These are phyloP conservation scores for Colletotrichum horii DNA, from an alignment of 2,329 filamentous ascomycete species.

Conservation along the genomic window DNA sequence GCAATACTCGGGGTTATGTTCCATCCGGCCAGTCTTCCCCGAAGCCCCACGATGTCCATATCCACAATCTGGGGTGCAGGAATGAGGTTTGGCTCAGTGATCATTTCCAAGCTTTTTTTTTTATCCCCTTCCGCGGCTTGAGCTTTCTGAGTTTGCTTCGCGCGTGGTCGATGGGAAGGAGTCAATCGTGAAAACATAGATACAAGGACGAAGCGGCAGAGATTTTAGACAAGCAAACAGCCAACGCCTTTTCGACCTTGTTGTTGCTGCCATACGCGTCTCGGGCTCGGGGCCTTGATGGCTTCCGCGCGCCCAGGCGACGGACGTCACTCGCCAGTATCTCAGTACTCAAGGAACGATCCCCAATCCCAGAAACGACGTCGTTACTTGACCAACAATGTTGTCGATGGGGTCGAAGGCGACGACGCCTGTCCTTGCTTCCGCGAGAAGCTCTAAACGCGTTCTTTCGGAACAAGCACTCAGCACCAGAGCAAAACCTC, in stretches of 20 bases:
- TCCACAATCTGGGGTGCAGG: neutral
- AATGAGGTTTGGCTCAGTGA: neutral
- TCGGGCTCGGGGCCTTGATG: neutral
- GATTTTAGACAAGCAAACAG: rapidly evolving
- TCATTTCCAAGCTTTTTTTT: neutral
- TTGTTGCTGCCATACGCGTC: neutral
- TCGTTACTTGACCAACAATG: too few relatives aligned
- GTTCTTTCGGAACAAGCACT: too few relatives aligned
- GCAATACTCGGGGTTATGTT: slow-evolving; percentile 6
- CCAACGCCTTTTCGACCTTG: neutral
- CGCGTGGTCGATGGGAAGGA: neutral
- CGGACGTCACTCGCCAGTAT: too few relatives aligned
- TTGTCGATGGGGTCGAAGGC: too few relatives aligned
- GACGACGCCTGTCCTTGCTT: too few relatives aligned
- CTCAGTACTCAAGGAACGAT: too few relatives aligned
- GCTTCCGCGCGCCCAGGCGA: neutral
- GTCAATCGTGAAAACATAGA: neutral
- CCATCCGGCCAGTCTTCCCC: neutral
- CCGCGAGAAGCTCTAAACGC: too few relatives aligned
- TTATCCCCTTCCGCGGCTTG: neutral
- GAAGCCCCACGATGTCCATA: neutral
- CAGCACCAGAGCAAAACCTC: too few relatives aligned
- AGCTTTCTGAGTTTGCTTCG: neutral
- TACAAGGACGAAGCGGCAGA: neutral
- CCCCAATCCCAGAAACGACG: too few relatives aligned